Base-by-base conservation (phyloP, 2,329 filamentous ascomycete genomes). In the Alternaria novae-zelandiae region DNA sequence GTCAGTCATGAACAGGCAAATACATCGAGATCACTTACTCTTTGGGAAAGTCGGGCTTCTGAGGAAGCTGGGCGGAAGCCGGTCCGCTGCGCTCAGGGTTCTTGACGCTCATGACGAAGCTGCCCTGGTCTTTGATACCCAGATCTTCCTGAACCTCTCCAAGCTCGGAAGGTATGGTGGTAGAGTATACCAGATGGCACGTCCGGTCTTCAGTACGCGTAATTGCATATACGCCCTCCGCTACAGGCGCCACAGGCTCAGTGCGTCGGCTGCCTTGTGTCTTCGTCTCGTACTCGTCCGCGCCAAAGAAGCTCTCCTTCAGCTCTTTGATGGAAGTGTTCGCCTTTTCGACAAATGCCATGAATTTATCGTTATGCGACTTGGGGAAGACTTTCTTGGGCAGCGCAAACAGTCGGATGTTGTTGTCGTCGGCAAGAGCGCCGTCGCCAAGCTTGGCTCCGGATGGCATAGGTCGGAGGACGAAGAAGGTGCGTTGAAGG, bases 311-410 rank as follows among this genome's bases (percentile, higher is more conserved):
- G 6, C 86, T 86, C 5, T 91, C 88, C 72, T 90, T 91, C n/a
- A 97, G 83, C 7, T 90, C 85, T 25, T 89, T 83, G 71, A 94
- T 89, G 0, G 87, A 88, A 0, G 85, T 83, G 6, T 87, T 86
- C 0, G 88, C 83, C 79, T 94, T 94, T 75, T 96, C 92, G 2
- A 97, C 91, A 77, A 97, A 96, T 1, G 87, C 88, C 85, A 96
- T 90, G 81, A 93, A 94, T 11, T 88, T 83, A 69, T 96, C 92
- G 11, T 82, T 78, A 58, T 87, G 86, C 20, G 86, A 90, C 57
- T 86, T 86, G 0, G 94, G 94, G 10, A 96, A 87, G 3, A 88
- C 87, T 78, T 97, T 97, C 81, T 97, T 97, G 0, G 94, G 94
- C 17, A 97, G 81, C 1, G 90, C 89, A 55, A 96, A 83, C 5